A percentile compares a stretch with the other conserved stretches of the same genome.
Conservation (phyloP, 441 rosid species). For the Eutrema salsugineum region DNA sequence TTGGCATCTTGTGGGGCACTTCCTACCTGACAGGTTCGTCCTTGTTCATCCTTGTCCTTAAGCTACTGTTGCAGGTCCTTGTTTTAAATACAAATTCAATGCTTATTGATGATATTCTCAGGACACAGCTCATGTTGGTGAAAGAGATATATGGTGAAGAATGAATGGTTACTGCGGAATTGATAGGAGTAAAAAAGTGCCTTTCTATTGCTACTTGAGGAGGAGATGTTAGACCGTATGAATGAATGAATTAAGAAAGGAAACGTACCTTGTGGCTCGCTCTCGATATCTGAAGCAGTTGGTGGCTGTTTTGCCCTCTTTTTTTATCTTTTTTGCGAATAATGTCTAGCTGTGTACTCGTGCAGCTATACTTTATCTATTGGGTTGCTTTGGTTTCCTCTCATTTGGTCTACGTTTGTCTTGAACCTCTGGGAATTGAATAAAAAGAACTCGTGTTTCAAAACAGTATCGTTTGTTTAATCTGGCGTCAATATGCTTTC, state of each 20-base stretch:
- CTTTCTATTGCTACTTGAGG: constrained; percentile 32
- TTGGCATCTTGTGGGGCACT: constrained; percentile 61
- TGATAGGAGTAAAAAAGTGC: constrained; percentile 26
- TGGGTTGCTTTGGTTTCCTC: constrained; percentile 6
- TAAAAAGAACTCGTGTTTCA: not conserved
- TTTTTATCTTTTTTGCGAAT: not conserved
- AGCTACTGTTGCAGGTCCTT: not conserved
- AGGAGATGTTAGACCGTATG: constrained; percentile 29
- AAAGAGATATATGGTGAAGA: constrained; percentile 33
- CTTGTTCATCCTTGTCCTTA: not conserved
- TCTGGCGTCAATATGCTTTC: not conserved
- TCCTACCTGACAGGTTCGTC: constrained; percentile 68
- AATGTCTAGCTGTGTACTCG: constrained; percentile 8
- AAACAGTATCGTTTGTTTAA: not conserved
- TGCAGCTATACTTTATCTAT: constrained; percentile 11
- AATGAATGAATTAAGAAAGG: constrained; percentile 33
- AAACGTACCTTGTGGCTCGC: constrained; percentile 27
- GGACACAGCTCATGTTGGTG: constrained; percentile 34
- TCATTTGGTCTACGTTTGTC: not conserved
- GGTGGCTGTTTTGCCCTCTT: constrained; percentile 15
- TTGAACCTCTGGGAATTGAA: constrained; percentile 8
- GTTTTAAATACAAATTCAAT: not conserved
- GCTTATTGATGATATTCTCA: constrained; percentile 18
- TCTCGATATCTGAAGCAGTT: constrained; percentile 31
- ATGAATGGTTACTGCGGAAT: constrained; percentile 26